Percentiles rank a stretch among this genome's conserved stretches.
phyloP scores from a whole-genome alignment of 352 stramenopile species.

The Blastocystis sp. region DNA sequence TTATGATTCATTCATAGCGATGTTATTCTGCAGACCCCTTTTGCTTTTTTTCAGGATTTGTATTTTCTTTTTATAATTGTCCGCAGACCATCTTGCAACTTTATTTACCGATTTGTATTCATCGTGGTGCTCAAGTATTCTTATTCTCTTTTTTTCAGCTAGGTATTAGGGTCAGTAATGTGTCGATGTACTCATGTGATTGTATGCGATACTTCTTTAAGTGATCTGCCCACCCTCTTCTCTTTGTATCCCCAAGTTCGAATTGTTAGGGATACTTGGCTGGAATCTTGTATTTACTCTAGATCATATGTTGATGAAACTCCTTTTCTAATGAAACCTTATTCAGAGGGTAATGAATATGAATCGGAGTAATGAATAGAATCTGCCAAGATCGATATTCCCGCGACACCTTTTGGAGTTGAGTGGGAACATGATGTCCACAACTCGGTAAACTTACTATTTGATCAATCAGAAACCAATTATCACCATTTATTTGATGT shows the following conservation, averaged over 20 bases:
- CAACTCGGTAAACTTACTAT: neutral
- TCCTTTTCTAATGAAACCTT: neutral
- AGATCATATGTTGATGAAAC: neutral
- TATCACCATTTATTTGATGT: neutral
- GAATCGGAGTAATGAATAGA: neutral
- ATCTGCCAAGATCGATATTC: neutral
- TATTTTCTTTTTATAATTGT: constrained; percentile 52
- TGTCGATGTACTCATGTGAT: constrained; percentile 52
- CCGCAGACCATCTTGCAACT: constrained; percentile 2
- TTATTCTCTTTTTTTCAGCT: neutral
- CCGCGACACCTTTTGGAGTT: neutral
- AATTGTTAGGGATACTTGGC: constrained; percentile 1
- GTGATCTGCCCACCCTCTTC: neutral
- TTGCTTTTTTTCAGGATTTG: constrained; percentile 43
- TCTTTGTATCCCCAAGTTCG: constrained; percentile 2
- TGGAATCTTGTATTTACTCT: neutral
- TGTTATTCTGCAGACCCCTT: constrained; percentile 43
- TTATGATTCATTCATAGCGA: neutral
- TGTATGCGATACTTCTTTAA: neutral
- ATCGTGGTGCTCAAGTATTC: constrained; percentile 32
- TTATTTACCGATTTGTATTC: constrained; percentile 36
- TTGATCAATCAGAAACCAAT: neutral
- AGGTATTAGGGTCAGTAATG: constrained; percentile 34
- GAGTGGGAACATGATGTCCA: constrained; percentile 33
- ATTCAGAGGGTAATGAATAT: neutral